Percentiles rank a stretch among this genome's conserved stretches.
Conservation (phyloP, 176 grass and related monocot genomes). For the Oryza officinalis region DNA sequence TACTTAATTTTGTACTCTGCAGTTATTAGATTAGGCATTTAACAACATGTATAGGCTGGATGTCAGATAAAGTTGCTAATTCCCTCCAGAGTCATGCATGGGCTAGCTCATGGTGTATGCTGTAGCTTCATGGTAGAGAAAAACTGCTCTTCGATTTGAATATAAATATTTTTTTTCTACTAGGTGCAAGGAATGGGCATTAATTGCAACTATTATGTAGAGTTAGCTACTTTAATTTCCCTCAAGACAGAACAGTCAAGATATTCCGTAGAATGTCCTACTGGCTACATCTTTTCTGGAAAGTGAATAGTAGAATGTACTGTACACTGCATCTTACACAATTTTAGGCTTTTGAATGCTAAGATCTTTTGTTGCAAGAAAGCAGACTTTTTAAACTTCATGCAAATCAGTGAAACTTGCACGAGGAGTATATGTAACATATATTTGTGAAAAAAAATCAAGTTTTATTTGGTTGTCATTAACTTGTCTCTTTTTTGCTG, state of each 20-base stretch:
- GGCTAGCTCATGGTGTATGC: neutral
- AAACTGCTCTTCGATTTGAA: neutral
- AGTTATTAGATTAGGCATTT: neutral
- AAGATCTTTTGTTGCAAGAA: neutral
- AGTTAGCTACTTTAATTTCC: neutral
- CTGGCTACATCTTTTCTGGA: neutral
- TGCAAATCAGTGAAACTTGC: conserved; percentile 6
- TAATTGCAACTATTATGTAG: conserved; percentile 3
- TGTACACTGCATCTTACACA: neutral
- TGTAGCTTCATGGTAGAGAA: conserved; percentile 4
- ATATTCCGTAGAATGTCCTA: neutral
- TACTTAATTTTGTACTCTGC: neutral
- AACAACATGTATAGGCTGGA: neutral
- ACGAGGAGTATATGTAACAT: neutral
- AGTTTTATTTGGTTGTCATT: neutral
- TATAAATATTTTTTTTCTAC: neutral
- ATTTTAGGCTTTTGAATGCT: neutral
- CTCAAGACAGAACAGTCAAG: neutral
- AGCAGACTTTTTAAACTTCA: neutral
- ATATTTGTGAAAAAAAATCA: neutral
- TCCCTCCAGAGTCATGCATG: conserved; percentile 18
- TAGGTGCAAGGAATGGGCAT: conserved; percentile 28
- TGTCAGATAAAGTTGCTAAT: neutral
- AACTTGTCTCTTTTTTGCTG: neutral
- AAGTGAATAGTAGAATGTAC: neutral